Conservation (phyloP, 257 asterid genomes). For the Solanum lycopersicoides region DNA sequence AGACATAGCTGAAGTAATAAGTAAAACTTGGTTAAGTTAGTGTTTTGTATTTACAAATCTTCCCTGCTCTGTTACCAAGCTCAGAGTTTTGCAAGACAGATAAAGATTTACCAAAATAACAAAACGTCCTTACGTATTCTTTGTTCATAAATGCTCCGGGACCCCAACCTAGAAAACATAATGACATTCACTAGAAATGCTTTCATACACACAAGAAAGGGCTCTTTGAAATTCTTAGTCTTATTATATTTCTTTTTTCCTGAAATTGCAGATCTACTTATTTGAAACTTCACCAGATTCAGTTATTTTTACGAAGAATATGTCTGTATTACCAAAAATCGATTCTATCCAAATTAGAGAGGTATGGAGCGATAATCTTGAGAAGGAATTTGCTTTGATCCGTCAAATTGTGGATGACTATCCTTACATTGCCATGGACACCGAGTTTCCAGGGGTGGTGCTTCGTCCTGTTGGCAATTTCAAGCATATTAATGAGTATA, state of each 20-base stretch:
- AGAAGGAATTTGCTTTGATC: background rate
- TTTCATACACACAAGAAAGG: background rate
- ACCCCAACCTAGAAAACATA: background rate
- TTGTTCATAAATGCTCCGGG: background rate
- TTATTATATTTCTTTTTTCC: background rate
- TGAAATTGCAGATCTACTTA: background rate
- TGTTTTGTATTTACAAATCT: background rate
- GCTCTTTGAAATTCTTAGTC: background rate
- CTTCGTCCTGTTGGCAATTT: conserved; percentile 6
- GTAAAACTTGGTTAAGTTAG: background rate
- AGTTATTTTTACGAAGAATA: background rate
- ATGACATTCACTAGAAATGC: background rate
- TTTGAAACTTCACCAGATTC: background rate
- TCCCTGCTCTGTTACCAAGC: background rate
- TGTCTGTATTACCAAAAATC: background rate
- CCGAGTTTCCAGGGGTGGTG: conserved; percentile 5
- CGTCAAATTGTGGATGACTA: conserved; percentile 3
- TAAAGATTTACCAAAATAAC: background rate
- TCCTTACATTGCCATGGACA: conserved; percentile 9
- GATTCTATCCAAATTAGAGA: conserved; percentile 3
- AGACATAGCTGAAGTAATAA: background rate
- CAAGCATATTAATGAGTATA: background rate
- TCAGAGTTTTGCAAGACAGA: background rate
- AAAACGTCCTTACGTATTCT: background rate
- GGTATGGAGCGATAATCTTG: conserved; percentile 1